phyloP scores from a whole-genome alignment of 192 early-diverging fungal genomes.

The Umbelopsis sp. region DNA sequence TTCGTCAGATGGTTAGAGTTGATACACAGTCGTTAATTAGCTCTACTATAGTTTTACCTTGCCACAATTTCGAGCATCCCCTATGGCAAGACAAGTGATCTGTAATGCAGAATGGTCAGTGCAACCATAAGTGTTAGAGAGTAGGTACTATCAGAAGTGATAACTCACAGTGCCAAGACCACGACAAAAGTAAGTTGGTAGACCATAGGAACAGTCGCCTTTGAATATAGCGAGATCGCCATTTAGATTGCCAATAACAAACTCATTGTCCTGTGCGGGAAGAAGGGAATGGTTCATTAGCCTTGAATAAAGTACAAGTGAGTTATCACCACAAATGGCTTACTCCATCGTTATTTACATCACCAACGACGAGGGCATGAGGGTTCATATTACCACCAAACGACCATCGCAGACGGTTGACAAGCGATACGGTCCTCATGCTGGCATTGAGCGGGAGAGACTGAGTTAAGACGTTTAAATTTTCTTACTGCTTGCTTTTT shows the following conservation, averaged over 20 bases:
- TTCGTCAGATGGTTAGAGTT: not conserved
- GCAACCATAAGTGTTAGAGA: too few relatives aligned
- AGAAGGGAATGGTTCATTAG: too few relatives aligned
- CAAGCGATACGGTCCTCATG: conserved; percentile 56
- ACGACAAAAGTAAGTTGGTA: conserved; percentile 47
- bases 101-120: conserved; percentile 6
- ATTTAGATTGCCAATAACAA: conserved; percentile 61
- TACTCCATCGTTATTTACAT: conserved; percentile 61
- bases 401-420: conserved; percentile 53
- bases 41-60: conserved; percentile 36
- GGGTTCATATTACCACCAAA: conserved; percentile 62
- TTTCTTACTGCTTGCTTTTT: not conserved
- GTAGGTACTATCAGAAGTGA: not conserved
- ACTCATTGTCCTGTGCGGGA: conserved; percentile 51
- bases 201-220: conserved; percentile 44
- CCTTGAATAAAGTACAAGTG: too few relatives aligned
- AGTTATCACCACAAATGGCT: not conserved
- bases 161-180: conserved; percentile 54
- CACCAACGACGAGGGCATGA: conserved; percentile 57
- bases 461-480: not conserved
- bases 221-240: conserved; percentile 61
- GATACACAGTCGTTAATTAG: not conserved
- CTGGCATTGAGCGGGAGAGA: not conserved
- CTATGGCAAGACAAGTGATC: conserved; percentile 61
- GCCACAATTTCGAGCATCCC: conserved; percentile 57